Base-by-base conservation (phyloP, 768 basidiomycete species). In the Suillus ampliporus region DNA sequence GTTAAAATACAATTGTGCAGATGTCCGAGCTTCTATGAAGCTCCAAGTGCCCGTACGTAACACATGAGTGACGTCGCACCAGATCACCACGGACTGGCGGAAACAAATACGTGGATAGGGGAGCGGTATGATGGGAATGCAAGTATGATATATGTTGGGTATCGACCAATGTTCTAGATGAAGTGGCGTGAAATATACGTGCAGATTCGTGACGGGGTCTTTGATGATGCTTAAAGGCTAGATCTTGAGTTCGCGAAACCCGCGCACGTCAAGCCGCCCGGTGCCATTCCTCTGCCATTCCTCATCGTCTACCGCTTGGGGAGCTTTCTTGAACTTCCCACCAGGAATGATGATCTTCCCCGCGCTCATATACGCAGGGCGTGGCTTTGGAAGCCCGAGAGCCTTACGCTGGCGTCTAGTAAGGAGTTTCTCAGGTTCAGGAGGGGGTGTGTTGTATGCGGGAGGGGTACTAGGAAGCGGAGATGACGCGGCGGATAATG, bases 221-320 rank as follows among this genome's bases (percentile, higher is more conserved):
- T 13, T 31, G 34, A 26, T 40, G 37, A 37, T 43, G 50, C 54
- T 23, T 38, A 9, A 47, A 57, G 52, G 52, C 69, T 77, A 86
- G 64, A 92, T 92, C 83, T 84, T 89, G 74, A 92, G 73, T 77
- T 92, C 91, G 67, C 89, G 78, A 74, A 92, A 92, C 58, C 90
- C 90, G 58, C 90, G 80, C 58, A 92, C 89, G 72, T 92, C 90
- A 62, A 92, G 73, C 69, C 90, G 78, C 57, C 90, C 90, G 37
- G 85, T 83, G 65, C 90, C 90, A 74, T 89, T 92, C 73, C 76
- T 81, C 69, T 75, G 78, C 90, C 90, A 91, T 71, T 83, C 85
- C 15, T 67, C 77, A 6, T 72, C 79, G 19, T 78, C 76, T 35
- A 75, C 80, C 19, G 72, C 71, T 41, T 64, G 71, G 15, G 23